Percentiles rank a stretch among this genome's conserved stretches.
These are phyloP conservation scores for Oryza officinalis DNA, from an alignment of 176 grass and related monocot genomes.

Conservation along the genomic window DNA sequence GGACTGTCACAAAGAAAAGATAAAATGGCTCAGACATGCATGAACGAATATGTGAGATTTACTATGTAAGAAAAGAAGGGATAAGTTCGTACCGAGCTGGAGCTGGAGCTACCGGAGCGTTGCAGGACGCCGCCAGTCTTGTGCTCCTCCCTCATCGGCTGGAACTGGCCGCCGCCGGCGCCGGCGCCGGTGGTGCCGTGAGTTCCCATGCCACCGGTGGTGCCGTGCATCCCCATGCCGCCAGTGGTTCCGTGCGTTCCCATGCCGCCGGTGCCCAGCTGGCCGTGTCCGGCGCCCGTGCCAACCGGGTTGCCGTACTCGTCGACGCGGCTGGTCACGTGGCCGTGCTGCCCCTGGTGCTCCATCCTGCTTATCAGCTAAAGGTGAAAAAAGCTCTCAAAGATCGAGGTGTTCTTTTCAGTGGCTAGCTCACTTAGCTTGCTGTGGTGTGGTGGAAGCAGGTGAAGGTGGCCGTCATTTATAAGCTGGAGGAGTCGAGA, in stretches of 20 bases:
- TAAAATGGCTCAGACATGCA: background rate
- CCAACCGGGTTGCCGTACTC: conserved; percentile 47
- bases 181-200: background rate
- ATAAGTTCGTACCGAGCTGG: conserved; percentile 50
- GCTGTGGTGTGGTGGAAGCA: background rate
- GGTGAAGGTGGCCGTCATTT: background rate
- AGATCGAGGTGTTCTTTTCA: background rate
- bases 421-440: too few relatives aligned
- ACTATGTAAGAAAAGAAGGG: too few relatives aligned
- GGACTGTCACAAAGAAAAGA: background rate
- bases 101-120: conserved; percentile 60
- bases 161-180: conserved; percentile 32
- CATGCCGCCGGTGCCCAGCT: background rate
- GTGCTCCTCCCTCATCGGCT: conserved; percentile 35
- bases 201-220: background rate
- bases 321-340: conserved; percentile 40
- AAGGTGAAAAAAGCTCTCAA: background rate
- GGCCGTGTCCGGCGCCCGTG: conserved; percentile 4
- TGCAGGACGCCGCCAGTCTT: conserved; percentile 47
- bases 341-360: conserved; percentile 25
- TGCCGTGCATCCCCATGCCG: background rate
- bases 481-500: background rate
- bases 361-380: conserved; percentile 5
- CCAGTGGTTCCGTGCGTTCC: background rate
- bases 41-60: too few relatives aligned